These are phyloP conservation scores for Phoenix dactylifera DNA, from an alignment of 176 grass and related monocot species.

Conservation along the genomic window DNA sequence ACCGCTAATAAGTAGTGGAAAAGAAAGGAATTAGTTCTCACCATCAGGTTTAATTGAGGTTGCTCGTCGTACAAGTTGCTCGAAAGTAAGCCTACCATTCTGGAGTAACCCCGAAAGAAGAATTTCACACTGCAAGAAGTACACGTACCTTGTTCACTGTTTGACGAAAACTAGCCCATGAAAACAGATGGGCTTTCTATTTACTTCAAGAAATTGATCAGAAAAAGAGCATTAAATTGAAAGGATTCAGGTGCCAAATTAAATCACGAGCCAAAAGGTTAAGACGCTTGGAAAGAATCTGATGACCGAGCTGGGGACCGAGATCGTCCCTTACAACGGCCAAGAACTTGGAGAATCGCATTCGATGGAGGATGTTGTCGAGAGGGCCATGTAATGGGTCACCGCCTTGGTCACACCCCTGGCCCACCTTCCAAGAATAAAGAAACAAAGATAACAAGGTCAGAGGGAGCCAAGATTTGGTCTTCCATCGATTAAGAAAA, in stretches of 20 bases:
- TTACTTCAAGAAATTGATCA: too few relatives aligned
- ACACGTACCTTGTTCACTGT: too few relatives aligned
- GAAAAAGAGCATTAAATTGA: too few relatives aligned
- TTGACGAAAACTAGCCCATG: too few relatives aligned
- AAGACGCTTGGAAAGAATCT: too few relatives aligned
- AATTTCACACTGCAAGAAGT: constrained; percentile 52
- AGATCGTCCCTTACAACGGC: constrained; percentile 41
- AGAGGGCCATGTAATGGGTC: constrained; percentile 53
- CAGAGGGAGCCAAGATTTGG: too few relatives aligned
- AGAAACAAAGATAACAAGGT: constrained; percentile 1
- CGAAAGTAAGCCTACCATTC: constrained; percentile 87
- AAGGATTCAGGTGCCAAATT: too few relatives aligned
- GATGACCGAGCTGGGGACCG: constrained; percentile 17
- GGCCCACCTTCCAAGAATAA: constrained; percentile 15
- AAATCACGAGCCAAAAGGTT: background rate
- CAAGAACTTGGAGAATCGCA: constrained; percentile 78
- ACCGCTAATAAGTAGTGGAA: too few relatives aligned
- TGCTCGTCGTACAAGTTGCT: constrained; percentile 57
- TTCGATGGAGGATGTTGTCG: constrained; percentile 52
- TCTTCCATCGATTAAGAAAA: too few relatives aligned
- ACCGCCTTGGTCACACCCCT: constrained; percentile 20
- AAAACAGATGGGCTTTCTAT: too few relatives aligned
- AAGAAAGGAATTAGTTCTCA: background rate
- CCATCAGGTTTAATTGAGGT: constrained; percentile 30
- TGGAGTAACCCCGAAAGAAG: constrained; percentile 70